A percentile compares a stretch with the other conserved stretches of the same genome.
Evolutionary conservation across 2,329 filamentous ascomycete species (phyloP).

Genomic region (Graphium sp.): DNA sequence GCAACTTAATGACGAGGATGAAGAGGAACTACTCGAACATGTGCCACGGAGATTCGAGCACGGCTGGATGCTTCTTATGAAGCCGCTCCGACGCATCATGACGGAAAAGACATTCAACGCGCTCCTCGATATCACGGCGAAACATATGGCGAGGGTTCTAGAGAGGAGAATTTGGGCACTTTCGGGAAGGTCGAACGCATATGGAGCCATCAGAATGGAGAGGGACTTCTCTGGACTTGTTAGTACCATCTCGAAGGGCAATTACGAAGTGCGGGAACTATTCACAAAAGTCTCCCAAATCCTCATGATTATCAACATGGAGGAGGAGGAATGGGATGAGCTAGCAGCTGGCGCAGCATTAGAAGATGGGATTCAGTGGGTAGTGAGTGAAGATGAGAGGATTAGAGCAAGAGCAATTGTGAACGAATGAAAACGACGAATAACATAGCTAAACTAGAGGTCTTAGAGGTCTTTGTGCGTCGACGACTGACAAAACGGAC

Average conservation of each 20-base stretch:
- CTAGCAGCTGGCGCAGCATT: conserved; percentile 26
- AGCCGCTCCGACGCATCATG: conserved; percentile 70
- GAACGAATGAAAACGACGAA: too few species aligned
- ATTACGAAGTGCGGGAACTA: conserved; percentile 61
- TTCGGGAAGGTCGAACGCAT: conserved; percentile 60
- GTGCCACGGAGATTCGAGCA: conserved; percentile 69
- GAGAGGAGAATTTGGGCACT: conserved; percentile 80
- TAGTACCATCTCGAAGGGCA: conserved; percentile 45
- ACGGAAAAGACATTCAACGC: conserved; percentile 60
- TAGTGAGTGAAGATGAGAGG: conserved; percentile 57
- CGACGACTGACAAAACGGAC: too few species aligned
- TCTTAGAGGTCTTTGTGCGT: too few species aligned
- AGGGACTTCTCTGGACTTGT: conserved; percentile 69
- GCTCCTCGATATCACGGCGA: conserved; percentile 58
- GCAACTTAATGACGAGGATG: conserved; percentile 33
- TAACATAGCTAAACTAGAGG: too few species aligned
- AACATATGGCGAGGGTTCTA: conserved; percentile 59
- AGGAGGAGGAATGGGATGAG: conserved; percentile 90
- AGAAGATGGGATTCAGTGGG: conserved; percentile 54
- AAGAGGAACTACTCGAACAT: conserved; percentile 41
- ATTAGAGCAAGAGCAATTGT: conserved; percentile 55
- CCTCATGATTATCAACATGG: conserved; percentile 79
- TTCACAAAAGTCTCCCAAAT: conserved; percentile 69
- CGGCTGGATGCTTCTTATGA: conserved; percentile 73
- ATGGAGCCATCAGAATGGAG: conserved; percentile 71